Percentiles rank a stretch among this genome's conserved stretches.
Conservation (phyloP, 371 early-diverging fungal species). For the Rhizopus sp. region DNA sequence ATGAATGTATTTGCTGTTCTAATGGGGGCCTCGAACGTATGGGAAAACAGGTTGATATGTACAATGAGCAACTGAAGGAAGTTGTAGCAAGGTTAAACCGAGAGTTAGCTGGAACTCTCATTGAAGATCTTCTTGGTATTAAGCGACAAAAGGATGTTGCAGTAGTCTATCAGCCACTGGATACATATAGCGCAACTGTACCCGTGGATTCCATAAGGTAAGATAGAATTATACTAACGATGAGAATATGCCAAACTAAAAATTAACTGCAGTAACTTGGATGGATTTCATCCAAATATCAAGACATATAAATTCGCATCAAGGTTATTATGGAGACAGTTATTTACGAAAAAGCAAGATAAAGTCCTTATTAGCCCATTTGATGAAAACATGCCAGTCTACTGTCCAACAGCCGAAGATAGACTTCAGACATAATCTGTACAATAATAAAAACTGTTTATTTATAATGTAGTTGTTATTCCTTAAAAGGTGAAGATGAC, state of each 20-base stretch:
- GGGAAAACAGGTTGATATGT: background rate
- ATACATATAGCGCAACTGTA: conserved; percentile 9
- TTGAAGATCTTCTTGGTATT: background rate
- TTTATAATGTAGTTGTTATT: background rate
- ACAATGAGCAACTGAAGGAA: conserved; percentile 3
- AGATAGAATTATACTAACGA: background rate
- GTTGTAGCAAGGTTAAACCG: background rate
- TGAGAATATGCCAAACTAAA: background rate
- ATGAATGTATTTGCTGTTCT: conserved; percentile 38
- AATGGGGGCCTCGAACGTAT: conserved; percentile 3
- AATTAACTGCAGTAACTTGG: conserved; percentile 28
- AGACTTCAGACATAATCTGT: conserved; percentile 16
- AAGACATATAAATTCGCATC: conserved; percentile 28
- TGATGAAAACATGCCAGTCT: conserved; percentile 14
- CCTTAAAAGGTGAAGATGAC: conserved; percentile 28
- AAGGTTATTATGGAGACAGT: conserved; percentile 25
- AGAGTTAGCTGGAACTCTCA: background rate
- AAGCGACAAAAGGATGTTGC: conserved; percentile 12
- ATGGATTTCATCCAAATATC: conserved; percentile 39
- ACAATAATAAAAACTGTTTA: background rate
- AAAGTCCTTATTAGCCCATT: conserved; percentile 3
- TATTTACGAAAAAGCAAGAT: conserved; percentile 7
- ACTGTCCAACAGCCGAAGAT: conserved; percentile 29
- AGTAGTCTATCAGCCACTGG: conserved; percentile 32
- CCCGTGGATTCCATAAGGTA: conserved; percentile 30